A percentile compares a stretch with the other conserved stretches of the same genome.
Evolutionary conservation across 164 flowering plant species (phyloP).

Genomic region (Liquidambar formosana): DNA sequence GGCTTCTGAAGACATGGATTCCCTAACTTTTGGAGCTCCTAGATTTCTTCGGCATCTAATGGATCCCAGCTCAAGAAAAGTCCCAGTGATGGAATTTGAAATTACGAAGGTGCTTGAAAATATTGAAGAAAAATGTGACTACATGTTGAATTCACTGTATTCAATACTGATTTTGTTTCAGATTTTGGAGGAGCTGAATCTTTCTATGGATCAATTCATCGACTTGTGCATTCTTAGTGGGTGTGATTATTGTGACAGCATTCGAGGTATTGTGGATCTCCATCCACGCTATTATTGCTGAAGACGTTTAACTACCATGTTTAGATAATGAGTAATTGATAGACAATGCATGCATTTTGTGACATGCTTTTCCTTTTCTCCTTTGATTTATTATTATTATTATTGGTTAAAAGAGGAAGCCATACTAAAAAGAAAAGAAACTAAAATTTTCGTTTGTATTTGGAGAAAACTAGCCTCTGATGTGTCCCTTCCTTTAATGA

Average conservation of each 20-base stretch:
- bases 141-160: slow-evolving; percentile 8
- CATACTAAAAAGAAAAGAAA: neutral
- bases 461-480: too few species aligned
- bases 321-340: neutral
- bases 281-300: neutral
- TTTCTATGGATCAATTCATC: slow-evolving; percentile 94
- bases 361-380: neutral
- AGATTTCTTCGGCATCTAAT: slow-evolving; percentile 92
- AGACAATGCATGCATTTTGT: neutral
- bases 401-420: neutral
- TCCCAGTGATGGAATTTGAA: slow-evolving; percentile 97
- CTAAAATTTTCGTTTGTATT: neutral
- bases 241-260: slow-evolving; percentile 96
- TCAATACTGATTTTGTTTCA: slow-evolving; percentile 31
- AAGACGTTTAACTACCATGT: neutral
- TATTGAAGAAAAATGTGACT: slow-evolving; percentile 1
- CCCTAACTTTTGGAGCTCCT: slow-evolving; percentile 97
- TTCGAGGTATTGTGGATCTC: slow-evolving; percentile 58
- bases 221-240: slow-evolving; percentile 97
- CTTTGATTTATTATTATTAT: neutral
- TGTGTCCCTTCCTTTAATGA: too few species aligned
- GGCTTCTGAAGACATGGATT: slow-evolving; percentile 99
- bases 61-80: slow-evolving; percentile 94
- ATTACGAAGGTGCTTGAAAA: slow-evolving; percentile 60
- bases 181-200: slow-evolving; percentile 85